phyloP scores from a whole-genome alignment of 116 monocot species.

The Iris pallida region DNA sequence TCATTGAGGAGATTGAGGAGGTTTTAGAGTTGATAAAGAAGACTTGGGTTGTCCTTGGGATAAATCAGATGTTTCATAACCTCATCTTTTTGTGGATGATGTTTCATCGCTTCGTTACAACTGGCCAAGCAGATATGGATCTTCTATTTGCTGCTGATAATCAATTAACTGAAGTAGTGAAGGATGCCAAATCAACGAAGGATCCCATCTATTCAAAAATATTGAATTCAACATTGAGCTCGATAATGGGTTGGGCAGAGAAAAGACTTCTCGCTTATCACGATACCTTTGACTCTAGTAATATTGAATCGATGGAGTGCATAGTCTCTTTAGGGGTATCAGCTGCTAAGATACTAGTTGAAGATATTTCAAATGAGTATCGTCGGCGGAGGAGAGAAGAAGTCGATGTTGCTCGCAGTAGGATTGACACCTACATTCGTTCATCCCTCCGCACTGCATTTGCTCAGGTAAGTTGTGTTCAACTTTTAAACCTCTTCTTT shows the following conservation, averaged over 20 bases:
- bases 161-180: conserved; percentile 73
- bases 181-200: conserved; percentile 79
- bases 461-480: conserved; percentile 46
- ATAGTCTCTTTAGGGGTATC: conserved; percentile 75
- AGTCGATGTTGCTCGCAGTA: conserved; percentile 66
- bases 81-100: conserved; percentile 76
- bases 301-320: conserved; percentile 64
- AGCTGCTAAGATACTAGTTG: conserved; percentile 65
- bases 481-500: no score
- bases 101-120: conserved; percentile 53
- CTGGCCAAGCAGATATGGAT: conserved; percentile 61
- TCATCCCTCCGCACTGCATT: conserved; percentile 75
- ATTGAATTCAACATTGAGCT: conserved; percentile 77
- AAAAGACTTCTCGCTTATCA: conserved; percentile 85
- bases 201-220: conserved; percentile 76
- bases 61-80: conserved; percentile 72
- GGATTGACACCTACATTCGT: conserved; percentile 63
- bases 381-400: conserved; percentile 74
- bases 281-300: conserved; percentile 64
- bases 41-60: conserved; percentile 79
- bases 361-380: conserved; percentile 85
- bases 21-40: conserved; percentile 80
- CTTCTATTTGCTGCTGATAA: conserved; percentile 76
- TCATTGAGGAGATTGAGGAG: conserved; percentile 86
- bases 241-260: conserved; percentile 87